Conservation (phyloP, 2,329 filamentous ascomycete species). For the Chrysoporthe austroafricana region DNA sequence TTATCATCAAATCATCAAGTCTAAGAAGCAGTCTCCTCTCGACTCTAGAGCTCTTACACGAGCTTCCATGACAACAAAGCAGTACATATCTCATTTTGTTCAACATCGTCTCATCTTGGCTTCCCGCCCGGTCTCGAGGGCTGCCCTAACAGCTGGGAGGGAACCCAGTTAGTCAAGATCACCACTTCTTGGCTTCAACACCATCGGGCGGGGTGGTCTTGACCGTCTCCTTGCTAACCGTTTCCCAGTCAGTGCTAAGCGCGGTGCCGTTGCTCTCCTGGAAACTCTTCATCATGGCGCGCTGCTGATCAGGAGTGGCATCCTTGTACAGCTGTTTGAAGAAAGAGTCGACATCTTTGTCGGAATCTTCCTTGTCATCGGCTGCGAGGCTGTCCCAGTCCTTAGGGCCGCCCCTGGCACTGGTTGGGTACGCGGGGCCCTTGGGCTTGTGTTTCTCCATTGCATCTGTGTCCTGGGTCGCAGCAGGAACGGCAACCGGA, state of each 20-base stretch:
- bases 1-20: background rate
- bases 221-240: slow-evolving; percentile 74
- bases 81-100: background rate
- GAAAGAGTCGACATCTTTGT: slow-evolving; percentile 74
- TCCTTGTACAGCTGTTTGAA: slow-evolving; percentile 88
- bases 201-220: slow-evolving; percentile 77
- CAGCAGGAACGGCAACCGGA: background rate
- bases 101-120: background rate
- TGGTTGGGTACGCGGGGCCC: slow-evolving; percentile 77
- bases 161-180: background rate
- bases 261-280: slow-evolving; percentile 91
- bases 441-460: slow-evolving; percentile 12
- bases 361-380: slow-evolving; percentile 60
- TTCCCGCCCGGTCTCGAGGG: background rate
- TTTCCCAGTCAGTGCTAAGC: slow-evolving; percentile 88
- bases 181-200: slow-evolving; percentile 76
- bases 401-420: slow-evolving; percentile 80
- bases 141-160: too few relatives aligned
- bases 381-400: slow-evolving; percentile 83
- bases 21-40: background rate
- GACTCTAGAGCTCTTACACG: background rate
- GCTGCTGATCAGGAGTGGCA: slow-evolving; percentile 76
- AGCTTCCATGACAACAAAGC: slow-evolving; percentile 24
- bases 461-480: background rate
- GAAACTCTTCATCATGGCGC: slow-evolving; percentile 98